Base-by-base conservation (phyloP, 176 grass and related monocot genomes). In the Phragmites australis region DNA sequence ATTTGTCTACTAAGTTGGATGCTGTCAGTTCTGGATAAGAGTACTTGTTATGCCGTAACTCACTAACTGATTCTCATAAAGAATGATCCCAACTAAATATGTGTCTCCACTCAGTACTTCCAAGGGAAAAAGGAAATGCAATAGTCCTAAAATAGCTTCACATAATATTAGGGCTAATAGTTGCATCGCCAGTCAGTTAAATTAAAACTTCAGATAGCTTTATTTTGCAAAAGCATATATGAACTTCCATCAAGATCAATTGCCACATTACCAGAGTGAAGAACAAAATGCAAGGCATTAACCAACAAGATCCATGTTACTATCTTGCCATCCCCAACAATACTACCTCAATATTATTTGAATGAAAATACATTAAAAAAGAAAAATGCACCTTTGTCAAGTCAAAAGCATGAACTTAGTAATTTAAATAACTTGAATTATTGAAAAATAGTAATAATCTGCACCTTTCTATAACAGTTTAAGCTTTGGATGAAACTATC, bases 241-340 rank as follows among this genome's bases (percentile, higher is more conserved):
- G n/a, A 79, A 41, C 14, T 53, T 66, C 21, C 44, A 60, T 72
- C 68, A 37, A 2, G 5, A 18, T 51, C 68, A 72, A 21, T 37
- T 68, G 62, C 11, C 48, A 43, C 17, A 45, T 43, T 15, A 26
- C 19, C 13, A n/a, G 40, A 68, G 10, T 58, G 22, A 52, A 63
- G 54, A 85, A 78, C 6, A 63, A 71, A 70, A 78, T 12, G 32
- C 15, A 64, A 52, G 13, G 23, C 39, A 65, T 44, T 63, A 66
- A 45, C 14, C 34, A 83, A 52, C 4, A 4, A 66, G 18, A 37
- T 21, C 7, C 4, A 39, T 43, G 76, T 53, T 40, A 39, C 54
- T 55, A 80, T 50, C 37, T 11, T 79, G 31, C 11, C 32, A 6
- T 37, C 21, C 13, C 23, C 37, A 74, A 64, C 32, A 64, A 73